phyloP scores from a whole-genome alignment of 225 moss, liverwort and hornwort species.

The Antitrichia curtipendula region DNA sequence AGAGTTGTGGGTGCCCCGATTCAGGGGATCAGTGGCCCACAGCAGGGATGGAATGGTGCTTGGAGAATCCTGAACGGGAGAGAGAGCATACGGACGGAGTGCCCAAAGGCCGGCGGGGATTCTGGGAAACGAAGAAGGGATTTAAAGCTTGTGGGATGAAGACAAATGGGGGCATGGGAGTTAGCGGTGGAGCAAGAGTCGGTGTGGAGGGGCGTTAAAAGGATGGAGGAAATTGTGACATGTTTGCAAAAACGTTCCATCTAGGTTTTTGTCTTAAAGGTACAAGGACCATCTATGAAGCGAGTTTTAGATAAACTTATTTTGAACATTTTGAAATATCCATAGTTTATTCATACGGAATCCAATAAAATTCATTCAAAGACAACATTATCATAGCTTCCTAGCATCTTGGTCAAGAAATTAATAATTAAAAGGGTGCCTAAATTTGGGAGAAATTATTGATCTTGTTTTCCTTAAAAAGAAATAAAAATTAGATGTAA shows the following conservation, averaged over 20 bases:
- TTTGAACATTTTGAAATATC: background rate
- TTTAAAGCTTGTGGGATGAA: background rate
- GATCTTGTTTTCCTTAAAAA: too few relatives aligned
- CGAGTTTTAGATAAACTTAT: background rate
- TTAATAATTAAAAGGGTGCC: too few relatives aligned
- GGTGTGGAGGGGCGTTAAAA: background rate
- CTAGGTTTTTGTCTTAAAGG: background rate
- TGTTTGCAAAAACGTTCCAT: background rate
- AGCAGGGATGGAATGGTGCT: background rate
- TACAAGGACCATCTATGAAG: background rate
- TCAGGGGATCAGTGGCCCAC: background rate
- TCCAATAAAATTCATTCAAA: background rate
- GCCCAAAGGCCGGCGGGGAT: background rate
- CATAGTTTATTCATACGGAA: background rate
- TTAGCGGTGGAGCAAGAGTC: background rate
- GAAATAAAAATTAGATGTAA: too few relatives aligned
- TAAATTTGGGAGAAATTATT: too few relatives aligned
- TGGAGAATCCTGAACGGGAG: background rate
- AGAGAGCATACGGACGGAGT: background rate
- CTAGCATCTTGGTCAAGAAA: too few relatives aligned
- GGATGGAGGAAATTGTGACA: background rate
- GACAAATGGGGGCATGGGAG: background rate
- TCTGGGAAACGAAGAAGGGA: background rate
- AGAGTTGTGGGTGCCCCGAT: background rate
- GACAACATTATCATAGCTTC: background rate